A percentile compares a stretch with the other conserved stretches of the same genome.
phyloP scores from a whole-genome alignment of 257 asterid genomes.

The Jacaranda mimosifolia region DNA sequence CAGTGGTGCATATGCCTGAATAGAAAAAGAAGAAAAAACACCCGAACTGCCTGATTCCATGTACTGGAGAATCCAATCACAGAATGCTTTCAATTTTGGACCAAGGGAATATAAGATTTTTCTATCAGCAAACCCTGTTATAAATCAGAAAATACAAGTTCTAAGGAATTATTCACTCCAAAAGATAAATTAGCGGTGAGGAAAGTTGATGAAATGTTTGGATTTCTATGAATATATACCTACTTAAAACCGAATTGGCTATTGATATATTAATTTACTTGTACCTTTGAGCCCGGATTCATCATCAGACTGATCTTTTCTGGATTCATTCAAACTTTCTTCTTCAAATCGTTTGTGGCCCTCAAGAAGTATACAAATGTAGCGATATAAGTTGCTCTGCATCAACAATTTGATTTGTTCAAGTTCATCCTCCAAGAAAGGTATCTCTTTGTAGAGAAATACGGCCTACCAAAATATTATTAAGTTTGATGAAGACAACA shows the following conservation, averaged over 20 bases:
- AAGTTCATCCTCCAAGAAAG: constrained; percentile 63
- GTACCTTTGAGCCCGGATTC: constrained; percentile 45
- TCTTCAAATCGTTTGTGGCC: constrained; percentile 65
- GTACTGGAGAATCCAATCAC: constrained; percentile 67
- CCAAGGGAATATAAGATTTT: constrained; percentile 53
- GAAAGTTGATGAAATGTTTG: too few species aligned
- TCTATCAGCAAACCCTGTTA: constrained; percentile 47
- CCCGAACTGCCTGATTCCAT: constrained; percentile 58
- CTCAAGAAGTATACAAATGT: constrained; percentile 61
- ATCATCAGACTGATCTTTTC: constrained; percentile 21
- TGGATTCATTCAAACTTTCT: constrained; percentile 41
- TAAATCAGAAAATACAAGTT: constrained; percentile 33
- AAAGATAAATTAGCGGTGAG: too few species aligned
- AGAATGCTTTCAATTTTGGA: constrained; percentile 56
- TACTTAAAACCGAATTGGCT: not conserved
- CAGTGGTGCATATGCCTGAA: constrained; percentile 60
- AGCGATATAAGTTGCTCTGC: constrained; percentile 61
- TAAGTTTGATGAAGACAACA: not conserved
- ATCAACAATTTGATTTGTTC: constrained; percentile 57
- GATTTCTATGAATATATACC: too few species aligned
- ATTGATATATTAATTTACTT: not conserved
- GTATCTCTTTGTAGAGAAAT: constrained; percentile 61
- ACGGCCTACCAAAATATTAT: constrained; percentile 51
- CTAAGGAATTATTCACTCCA: too few species aligned
- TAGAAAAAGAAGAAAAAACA: constrained; percentile 49